phyloP scores from a whole-genome alignment of 2,329 filamentous ascomycete genomes.

The Pyrenochaeta sp. region DNA sequence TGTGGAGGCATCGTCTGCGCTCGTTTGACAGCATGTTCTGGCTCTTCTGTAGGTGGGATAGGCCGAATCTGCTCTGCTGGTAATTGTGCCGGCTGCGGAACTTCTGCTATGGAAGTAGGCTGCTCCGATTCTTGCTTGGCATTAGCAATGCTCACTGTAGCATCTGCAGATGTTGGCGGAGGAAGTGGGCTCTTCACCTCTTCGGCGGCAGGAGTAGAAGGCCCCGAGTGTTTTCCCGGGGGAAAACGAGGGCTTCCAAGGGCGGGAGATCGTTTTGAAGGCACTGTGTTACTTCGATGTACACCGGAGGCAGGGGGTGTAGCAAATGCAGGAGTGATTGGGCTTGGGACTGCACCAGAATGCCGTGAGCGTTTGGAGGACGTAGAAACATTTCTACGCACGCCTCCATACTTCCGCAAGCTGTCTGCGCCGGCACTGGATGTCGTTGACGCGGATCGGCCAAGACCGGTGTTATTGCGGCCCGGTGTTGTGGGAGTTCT shows the following conservation, averaged over 20 bases:
- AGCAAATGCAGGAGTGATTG: conserved; percentile 52
- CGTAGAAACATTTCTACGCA: conserved; percentile 89
- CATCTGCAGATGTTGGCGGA: conserved; percentile 22
- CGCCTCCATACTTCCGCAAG: conserved; percentile 78
- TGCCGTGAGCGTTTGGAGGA: conserved; percentile 86
- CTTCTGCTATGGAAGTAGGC: conserved; percentile 1
- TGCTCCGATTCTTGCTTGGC: conserved; percentile 15
- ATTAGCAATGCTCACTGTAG: conserved; percentile 15
- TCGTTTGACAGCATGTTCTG: conserved; percentile 14
- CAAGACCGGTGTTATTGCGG: conserved; percentile 65
- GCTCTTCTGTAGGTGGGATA: conserved; percentile 11
- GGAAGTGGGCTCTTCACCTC: conserved; percentile 33
- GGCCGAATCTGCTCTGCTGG: conserved; percentile 10
- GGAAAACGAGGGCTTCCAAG: conserved; percentile 55
- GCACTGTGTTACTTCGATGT: conserved; percentile 89
- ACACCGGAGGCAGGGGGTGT: conserved; percentile 62
- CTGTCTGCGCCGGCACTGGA: conserved; percentile 85
- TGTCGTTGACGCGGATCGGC: conserved; percentile 74
- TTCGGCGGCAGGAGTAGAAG: conserved; percentile 58
- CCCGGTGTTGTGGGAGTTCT: conserved; percentile 58
- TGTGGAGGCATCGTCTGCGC: conserved; percentile 31
- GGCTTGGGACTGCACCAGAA: conserved; percentile 75
- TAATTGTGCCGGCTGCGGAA: conserved; percentile 5
- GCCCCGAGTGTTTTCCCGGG: conserved; percentile 58
- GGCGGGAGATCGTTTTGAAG: conserved; percentile 85